Conservation (phyloP, 768 basidiomycete genomes). For the Serendipita indica region DNA sequence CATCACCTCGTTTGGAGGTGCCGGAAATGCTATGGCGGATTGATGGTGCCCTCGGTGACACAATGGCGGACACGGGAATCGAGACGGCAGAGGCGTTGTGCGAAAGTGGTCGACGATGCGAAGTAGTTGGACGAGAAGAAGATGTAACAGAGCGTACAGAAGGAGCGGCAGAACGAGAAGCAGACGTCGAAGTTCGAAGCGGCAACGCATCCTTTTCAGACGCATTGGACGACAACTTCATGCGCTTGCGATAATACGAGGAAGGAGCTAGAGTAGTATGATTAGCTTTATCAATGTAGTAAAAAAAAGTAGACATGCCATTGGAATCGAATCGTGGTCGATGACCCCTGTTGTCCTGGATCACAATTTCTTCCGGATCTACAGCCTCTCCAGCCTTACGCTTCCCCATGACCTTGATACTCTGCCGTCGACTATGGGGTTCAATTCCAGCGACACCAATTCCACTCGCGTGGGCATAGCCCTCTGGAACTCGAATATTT, state of each 20-base stretch:
- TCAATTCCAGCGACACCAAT: conserved; percentile 1
- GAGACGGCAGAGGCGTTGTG: background rate
- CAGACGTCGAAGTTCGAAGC: background rate
- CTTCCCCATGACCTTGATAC: conserved; percentile 6
- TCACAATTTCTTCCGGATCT: background rate
- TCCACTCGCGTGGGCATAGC: conserved; percentile 6
- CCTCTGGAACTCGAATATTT: conserved; percentile 1
- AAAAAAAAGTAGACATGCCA: background rate
- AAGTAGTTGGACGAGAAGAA: background rate
- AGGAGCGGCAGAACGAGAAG: background rate
- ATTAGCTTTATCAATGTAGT: background rate
- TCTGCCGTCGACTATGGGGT: background rate
- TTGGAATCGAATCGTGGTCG: conserved; percentile 6
- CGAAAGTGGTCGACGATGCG: background rate
- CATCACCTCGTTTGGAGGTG: background rate
- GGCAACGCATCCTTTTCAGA: background rate
- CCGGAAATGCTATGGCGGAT: background rate
- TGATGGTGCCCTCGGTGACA: background rate
- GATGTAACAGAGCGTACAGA: background rate
- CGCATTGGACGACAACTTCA: conserved; percentile 2
- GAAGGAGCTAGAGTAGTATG: background rate
- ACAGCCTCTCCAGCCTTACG: background rate
- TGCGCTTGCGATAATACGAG: background rate
- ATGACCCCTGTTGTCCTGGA: background rate
- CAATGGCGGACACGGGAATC: background rate